These are phyloP conservation scores for Discostella pseudostelligera DNA, from an alignment of 108 stramenopile genomes.

Conservation along the genomic window DNA sequence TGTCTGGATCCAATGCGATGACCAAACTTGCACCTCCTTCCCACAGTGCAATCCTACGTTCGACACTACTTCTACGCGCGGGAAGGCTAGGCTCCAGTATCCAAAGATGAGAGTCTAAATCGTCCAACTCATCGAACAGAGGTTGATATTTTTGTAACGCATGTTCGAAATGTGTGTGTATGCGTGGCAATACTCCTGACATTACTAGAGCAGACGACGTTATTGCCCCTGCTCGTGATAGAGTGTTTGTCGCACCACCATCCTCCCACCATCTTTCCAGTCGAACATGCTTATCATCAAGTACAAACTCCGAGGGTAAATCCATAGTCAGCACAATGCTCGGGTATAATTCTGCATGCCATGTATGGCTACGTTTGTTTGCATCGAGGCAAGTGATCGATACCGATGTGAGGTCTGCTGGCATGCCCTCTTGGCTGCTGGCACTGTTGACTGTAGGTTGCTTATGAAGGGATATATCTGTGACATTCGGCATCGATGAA, in stretches of 20 bases:
- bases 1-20: constrained; percentile 48
- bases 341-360: constrained; percentile 48
- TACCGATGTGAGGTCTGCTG: constrained; percentile 32
- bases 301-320: constrained; percentile 31
- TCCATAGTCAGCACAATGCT: constrained; percentile 34
- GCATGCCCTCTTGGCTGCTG: constrained; percentile 5
- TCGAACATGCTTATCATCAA: constrained; percentile 25
- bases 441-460: not conserved
- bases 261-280: constrained; percentile 44
- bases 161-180: constrained; percentile 31
- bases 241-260: not conserved
- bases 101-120: constrained; percentile 46
- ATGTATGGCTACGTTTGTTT: constrained; percentile 38
- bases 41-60: constrained; percentile 51
- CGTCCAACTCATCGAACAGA: constrained; percentile 50
- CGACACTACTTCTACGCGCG: constrained; percentile 35
- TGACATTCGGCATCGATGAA: constrained; percentile 30
- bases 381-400: constrained; percentile 40
- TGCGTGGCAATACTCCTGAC: constrained; percentile 17
- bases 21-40: constrained; percentile 51
- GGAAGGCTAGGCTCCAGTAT: constrained; percentile 49
- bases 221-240: not conserved
- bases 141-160: constrained; percentile 38
- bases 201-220: not conserved
- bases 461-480: constrained; percentile 33